Evolutionary conservation across 768 basidiomycete species (phyloP).

Genomic region (Naganishia vaughanmartiniae): DNA sequence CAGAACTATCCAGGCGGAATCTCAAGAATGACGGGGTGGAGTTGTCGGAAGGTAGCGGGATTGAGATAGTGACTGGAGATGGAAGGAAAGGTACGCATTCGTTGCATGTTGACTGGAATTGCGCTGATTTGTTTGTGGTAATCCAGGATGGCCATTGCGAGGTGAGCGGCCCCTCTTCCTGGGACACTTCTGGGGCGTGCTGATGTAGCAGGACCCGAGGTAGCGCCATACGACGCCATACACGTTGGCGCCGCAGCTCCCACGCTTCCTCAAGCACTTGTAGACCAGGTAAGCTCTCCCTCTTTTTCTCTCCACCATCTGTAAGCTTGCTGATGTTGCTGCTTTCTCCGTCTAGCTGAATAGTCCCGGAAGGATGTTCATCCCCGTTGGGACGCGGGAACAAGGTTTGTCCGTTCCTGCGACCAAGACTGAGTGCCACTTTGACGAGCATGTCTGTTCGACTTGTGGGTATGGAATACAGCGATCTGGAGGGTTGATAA

Average conservation of each 20-base stretch:
- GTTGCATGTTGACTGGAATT: neutral
- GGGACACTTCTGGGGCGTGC: neutral
- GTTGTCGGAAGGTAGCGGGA: slow-evolving; percentile 57
- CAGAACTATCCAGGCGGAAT: slow-evolving; percentile 63
- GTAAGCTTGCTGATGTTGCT: neutral
- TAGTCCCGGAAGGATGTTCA: slow-evolving; percentile 69
- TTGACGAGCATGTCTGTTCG: neutral
- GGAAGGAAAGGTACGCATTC: slow-evolving; percentile 61
- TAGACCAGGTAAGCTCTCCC: slow-evolving; percentile 57
- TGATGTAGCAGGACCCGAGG: neutral
- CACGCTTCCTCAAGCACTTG: slow-evolving; percentile 63
- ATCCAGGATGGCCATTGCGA: slow-evolving; percentile 49
- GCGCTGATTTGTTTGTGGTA: neutral
- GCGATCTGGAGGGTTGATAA: slow-evolving; percentile 76
- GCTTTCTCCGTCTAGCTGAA: neutral
- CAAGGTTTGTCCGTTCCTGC: slow-evolving; percentile 50
- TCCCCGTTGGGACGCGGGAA: slow-evolving; percentile 70
- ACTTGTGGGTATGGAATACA: slow-evolving; percentile 38
- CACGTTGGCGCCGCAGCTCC: slow-evolving; percentile 94
- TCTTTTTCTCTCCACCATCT: slow-evolving; percentile 51
- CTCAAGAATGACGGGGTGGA: slow-evolving; percentile 62
- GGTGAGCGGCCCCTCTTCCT: neutral
- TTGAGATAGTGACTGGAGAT: slow-evolving; percentile 71
- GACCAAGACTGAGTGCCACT: no score
- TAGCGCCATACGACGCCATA: slow-evolving; percentile 71